Base-by-base conservation (phyloP, 73 alveolate genomes). In the Diophrys sp. region DNA sequence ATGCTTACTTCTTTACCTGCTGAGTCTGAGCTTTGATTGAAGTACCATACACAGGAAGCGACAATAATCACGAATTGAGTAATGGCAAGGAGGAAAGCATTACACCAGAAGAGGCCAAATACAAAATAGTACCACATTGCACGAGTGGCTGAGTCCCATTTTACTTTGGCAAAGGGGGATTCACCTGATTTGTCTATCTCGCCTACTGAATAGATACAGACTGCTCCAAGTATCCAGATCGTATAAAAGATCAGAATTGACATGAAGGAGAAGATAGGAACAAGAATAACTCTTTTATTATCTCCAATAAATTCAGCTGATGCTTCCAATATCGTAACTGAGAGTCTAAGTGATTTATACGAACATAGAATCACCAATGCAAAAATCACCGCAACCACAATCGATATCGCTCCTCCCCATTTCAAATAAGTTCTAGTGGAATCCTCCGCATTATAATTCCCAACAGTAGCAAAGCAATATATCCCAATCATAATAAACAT, bases 41-140 rank as follows among this genome's bases (percentile, higher is more conserved):
- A 97, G 87, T 95, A 97, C 99, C 99, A 97, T 29, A 95, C 90
- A 74, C 97, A 81, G 0, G 96, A 95, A 2, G 96, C 83, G 0
- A 96, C 96, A 31, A 98, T 98, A 71, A 95, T 83, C 56, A 97
- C 88, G 87, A 97, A 97, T 86, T 94, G 95, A 29, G 91, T 91
- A 70, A 92, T 87, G 14, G 98, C 99, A 32, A 92, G 80, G 29
- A 97, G 71, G 81, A 97, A 84, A n/a, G 98, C 98, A 71, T 83
- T 84, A 1, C 90, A 84, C 98, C 98, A 97, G 78, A 97, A 85
- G 62, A 97, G 84, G 0, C 98, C 95, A 79, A 97, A 97, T 70
- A 94, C 75, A 81, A 91, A 95, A 78, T 88, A 96, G 92, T 91
- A 89, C 89, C 93, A 84, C 77, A 88, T 90, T 79, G 91, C 89